Conservation (phyloP, 176 grass and related monocot species). For the Zoysia pacifica region DNA sequence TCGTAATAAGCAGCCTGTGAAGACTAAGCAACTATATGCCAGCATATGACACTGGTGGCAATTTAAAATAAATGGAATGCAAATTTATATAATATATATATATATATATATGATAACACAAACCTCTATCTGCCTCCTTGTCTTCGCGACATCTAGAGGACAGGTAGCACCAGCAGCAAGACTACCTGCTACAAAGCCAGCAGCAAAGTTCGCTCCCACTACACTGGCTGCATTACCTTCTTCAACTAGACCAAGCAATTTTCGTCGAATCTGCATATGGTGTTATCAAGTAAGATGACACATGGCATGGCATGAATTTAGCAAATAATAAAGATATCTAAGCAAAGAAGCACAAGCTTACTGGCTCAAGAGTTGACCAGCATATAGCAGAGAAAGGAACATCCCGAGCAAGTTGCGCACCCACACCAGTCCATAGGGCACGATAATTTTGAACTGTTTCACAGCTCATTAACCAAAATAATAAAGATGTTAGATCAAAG, state of each 20-base stretch:
- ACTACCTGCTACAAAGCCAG: conserved; percentile 93
- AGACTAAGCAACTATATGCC: not conserved
- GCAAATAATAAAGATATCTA: conserved; percentile 29
- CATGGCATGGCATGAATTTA: conserved; percentile 12
- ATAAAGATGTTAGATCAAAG: not conserved
- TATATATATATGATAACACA: conserved; percentile 15
- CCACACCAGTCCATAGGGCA: conserved; percentile 84
- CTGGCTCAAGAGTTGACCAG: conserved; percentile 93
- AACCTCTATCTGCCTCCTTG: conserved; percentile 97
- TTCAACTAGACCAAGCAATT: conserved; percentile 74
- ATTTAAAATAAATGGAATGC: conserved; percentile 12
- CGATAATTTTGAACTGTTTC: conserved; percentile 86
- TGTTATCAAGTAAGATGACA: conserved; percentile 17
- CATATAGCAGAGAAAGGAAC: conserved; percentile 98
- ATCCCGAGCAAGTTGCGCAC: conserved; percentile 91
- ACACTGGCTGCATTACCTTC: conserved; percentile 69
- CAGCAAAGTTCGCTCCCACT: conserved; percentile 83
- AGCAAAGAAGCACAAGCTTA: conserved; percentile 32
- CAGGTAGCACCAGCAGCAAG: conserved; percentile 92
- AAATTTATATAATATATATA: conserved; percentile 11
- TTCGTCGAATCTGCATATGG: conserved; percentile 62
- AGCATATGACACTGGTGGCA: not conserved
- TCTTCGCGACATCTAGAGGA: conserved; percentile 96
- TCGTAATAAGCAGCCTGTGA: not conserved
- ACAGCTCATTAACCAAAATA: conserved; percentile 8